Conservation (phyloP, 805 yeast genomes). For the Maudiozyma serrabonitensis region DNA sequence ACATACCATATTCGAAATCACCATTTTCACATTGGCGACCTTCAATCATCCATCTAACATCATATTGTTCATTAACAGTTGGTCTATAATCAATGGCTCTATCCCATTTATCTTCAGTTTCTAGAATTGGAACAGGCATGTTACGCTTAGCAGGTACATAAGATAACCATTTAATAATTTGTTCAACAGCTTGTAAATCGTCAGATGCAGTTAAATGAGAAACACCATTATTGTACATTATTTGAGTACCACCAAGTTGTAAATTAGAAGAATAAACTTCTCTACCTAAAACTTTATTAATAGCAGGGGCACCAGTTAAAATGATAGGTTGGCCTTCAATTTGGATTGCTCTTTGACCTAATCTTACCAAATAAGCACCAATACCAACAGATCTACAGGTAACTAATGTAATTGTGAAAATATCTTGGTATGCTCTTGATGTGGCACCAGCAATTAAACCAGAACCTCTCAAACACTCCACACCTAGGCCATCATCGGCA, state of each 20-base stretch:
- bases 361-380: constrained; percentile 96
- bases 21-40: constrained; percentile 62
- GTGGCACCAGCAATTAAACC: constrained; percentile 99
- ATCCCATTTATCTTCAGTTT: constrained; percentile 82
- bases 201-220: constrained; percentile 95
- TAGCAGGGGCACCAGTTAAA: constrained; percentile 98
- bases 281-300: constrained; percentile 90
- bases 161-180: constrained; percentile 92
- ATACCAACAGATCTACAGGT: constrained; percentile 99
- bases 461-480: constrained; percentile 95
- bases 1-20: constrained; percentile 71
- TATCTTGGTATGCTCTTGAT: constrained; percentile 93
- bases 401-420: constrained; percentile 93
- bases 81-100: constrained; percentile 83
- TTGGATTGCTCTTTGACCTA: constrained; percentile 98
- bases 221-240: constrained; percentile 97
- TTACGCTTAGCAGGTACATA: constrained; percentile 87
- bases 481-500: constrained; percentile 94
- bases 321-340: constrained; percentile 98
- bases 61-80: constrained; percentile 60
- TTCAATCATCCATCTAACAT: constrained; percentile 89
- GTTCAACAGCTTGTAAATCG: constrained; percentile 91
- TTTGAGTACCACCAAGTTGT: constrained; percentile 98
- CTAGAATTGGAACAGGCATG: constrained; percentile 83
- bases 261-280: constrained; percentile 95